phyloP scores from a whole-genome alignment of 1,284 basidiomycete species.

The Apiotrichum domesticum region DNA sequence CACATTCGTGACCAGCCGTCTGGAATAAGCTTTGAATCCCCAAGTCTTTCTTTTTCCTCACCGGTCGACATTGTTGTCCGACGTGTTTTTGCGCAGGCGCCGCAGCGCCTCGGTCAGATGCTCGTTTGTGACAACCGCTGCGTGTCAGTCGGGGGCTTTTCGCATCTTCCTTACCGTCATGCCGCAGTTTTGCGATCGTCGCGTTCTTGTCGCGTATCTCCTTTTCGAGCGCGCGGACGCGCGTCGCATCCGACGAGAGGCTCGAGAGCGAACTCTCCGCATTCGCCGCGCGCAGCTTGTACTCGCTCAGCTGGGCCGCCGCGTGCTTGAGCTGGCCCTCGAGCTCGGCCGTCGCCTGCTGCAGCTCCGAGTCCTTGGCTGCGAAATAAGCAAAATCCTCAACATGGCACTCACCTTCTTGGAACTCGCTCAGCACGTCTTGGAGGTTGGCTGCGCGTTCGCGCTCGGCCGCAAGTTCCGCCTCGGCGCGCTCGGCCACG shows the following conservation, averaged over 20 bases:
- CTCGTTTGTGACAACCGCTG: constrained; percentile 93
- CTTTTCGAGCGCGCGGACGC: constrained; percentile 67
- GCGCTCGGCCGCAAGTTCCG: constrained; percentile 61
- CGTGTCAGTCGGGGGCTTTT: constrained; percentile 4
- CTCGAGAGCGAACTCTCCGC: constrained; percentile 75
- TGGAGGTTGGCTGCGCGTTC: constrained; percentile 79
- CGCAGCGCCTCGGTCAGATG: constrained; percentile 96
- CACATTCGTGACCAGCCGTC: constrained; percentile 89
- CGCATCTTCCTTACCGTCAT: constrained; percentile 63
- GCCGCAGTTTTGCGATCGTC: constrained; percentile 83
- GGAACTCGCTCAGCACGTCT: constrained; percentile 90
- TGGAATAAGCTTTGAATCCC: constrained; percentile 15
- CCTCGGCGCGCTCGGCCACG: constrained; percentile 53
- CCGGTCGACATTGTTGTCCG: constrained; percentile 82
- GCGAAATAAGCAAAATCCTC: not conserved
- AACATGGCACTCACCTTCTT: constrained; percentile 59
- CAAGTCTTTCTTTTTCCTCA: constrained; percentile 14
- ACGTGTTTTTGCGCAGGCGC: constrained; percentile 74
- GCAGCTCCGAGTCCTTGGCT: constrained; percentile 54
- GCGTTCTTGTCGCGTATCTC: constrained; percentile 92
- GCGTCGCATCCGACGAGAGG: constrained; percentile 59
- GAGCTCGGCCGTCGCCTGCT: constrained; percentile 72
- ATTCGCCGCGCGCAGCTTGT: constrained; percentile 72
- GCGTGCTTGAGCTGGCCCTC: constrained; percentile 65
- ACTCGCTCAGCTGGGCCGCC: constrained; percentile 72